Evolutionary conservation across 768 basidiomycete species (phyloP).

Genomic region (Boletus huronensis): DNA sequence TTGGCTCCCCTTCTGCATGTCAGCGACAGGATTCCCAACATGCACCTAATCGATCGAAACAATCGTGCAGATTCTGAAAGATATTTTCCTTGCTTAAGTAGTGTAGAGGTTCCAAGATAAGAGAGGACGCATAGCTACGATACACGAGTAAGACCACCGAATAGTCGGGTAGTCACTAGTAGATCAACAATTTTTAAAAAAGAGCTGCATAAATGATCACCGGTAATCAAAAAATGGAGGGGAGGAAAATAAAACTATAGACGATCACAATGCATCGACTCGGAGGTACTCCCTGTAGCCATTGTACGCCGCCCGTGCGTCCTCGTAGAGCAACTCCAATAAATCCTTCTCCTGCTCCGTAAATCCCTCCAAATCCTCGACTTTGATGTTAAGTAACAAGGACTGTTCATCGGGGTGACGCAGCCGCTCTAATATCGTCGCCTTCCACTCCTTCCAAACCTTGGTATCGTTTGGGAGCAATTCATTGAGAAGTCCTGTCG

Average conservation of each 20-base stretch:
- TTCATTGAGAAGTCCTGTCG: slow-evolving; percentile 9
- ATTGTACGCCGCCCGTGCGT: slow-evolving; percentile 9
- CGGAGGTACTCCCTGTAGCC: slow-evolving; percentile 12
- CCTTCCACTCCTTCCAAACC: slow-evolving; percentile 22
- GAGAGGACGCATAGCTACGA: too few relatives aligned
- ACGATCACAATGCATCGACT: neutral
- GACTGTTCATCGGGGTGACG: neutral
- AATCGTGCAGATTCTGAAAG: neutral
- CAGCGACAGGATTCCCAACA: too few relatives aligned
- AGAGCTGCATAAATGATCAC: neutral
- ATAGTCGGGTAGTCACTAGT: too few relatives aligned
- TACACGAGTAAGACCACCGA: too few relatives aligned
- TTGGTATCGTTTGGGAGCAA: slow-evolving; percentile 20
- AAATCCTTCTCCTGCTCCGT: slow-evolving; percentile 10
- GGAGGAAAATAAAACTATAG: neutral
- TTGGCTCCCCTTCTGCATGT: too few relatives aligned
- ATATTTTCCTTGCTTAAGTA: neutral
- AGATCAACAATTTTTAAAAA: too few relatives aligned
- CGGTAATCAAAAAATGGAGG: too few relatives aligned
- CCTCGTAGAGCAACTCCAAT: slow-evolving; percentile 9
- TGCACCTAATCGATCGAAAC: too few relatives aligned
- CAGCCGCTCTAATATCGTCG: slow-evolving; percentile 4
- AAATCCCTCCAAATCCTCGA: neutral
- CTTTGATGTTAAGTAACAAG: neutral
- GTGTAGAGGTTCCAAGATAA: neutral